These are phyloP conservation scores for Zygoascus flipseniorum DNA, from an alignment of 805 yeast genomes.

Conservation along the genomic window DNA sequence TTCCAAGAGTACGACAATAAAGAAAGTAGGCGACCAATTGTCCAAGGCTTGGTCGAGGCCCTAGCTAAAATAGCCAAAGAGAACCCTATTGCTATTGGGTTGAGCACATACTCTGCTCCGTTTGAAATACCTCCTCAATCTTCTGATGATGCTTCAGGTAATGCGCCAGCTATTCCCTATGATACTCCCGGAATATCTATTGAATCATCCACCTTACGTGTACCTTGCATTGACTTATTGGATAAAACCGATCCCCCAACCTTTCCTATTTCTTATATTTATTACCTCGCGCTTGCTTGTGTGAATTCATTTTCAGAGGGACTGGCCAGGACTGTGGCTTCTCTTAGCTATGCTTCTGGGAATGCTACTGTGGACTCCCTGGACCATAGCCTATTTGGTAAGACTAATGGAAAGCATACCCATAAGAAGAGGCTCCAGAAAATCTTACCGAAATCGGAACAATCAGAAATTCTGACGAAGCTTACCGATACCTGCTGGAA, in stretches of 20 bases:
- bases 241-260: conserved; percentile 77
- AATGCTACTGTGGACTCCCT: not conserved
- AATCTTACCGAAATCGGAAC: not conserved
- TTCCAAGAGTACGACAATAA: conserved; percentile 55
- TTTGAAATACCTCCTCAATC: conserved; percentile 9
- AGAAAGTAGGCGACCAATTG: conserved; percentile 49
- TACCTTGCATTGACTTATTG: conserved; percentile 60
- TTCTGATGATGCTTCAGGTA: not conserved
- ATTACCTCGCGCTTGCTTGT: conserved; percentile 48
- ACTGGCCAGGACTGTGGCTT: conserved; percentile 37
- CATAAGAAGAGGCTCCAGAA: not conserved
- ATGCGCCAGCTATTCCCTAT: not conserved
- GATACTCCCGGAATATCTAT: conserved; percentile 10
- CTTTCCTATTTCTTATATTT: conserved; percentile 52
- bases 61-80: conserved; percentile 33
- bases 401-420: not conserved
- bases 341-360: not conserved
- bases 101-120: conserved; percentile 10
- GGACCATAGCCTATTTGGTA: not conserved
- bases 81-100: conserved; percentile 27
- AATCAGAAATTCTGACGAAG: conserved; percentile 3
- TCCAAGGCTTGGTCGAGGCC: conserved; percentile 45
- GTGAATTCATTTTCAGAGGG: conserved; percentile 58
- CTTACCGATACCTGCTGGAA: conserved; percentile 25
- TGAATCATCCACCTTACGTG: conserved; percentile 37